Conservation (phyloP, 768 basidiomycete genomes). For the Tylopilus subfusipes region DNA sequence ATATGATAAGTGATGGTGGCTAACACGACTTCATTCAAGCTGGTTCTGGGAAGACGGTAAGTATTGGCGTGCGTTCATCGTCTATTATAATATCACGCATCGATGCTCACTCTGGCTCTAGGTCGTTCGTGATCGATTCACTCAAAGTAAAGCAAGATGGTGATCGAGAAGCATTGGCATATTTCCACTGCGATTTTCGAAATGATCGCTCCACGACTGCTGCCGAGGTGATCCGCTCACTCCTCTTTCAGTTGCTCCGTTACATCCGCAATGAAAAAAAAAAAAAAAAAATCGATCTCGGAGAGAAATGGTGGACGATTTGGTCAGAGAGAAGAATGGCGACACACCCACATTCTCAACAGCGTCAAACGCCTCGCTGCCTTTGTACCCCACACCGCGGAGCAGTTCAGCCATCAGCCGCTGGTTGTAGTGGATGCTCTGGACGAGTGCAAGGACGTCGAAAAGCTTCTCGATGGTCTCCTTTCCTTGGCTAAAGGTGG, state of each 20-base stretch:
- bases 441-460: slow-evolving; percentile 16
- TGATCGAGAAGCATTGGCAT: background rate
- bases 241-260: slow-evolving; percentile 15
- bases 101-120: background rate
- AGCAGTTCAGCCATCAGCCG: background rate
- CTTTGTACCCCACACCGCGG: background rate
- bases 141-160: background rate
- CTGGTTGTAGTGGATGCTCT: slow-evolving; percentile 18
- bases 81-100: too few relatives aligned
- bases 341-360: background rate
- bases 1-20: background rate
- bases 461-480: slow-evolving; percentile 4
- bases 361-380: background rate
- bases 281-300: background rate
- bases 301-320: background rate
- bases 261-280: background rate
- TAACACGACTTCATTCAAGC: slow-evolving; percentile 1
- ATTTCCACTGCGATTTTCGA: slow-evolving; percentile 22
- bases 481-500: slow-evolving; percentile 7
- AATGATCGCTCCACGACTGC: slow-evolving; percentile 1
- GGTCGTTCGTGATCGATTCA: slow-evolving; percentile 9
- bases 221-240: slow-evolving; percentile 11
- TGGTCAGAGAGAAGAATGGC: slow-evolving; percentile 1
- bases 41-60: slow-evolving; percentile 18
- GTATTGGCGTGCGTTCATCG: slow-evolving; percentile 12